Base-by-base conservation (phyloP, 345 rosid genomes). In the Carallia pectinifolia region DNA sequence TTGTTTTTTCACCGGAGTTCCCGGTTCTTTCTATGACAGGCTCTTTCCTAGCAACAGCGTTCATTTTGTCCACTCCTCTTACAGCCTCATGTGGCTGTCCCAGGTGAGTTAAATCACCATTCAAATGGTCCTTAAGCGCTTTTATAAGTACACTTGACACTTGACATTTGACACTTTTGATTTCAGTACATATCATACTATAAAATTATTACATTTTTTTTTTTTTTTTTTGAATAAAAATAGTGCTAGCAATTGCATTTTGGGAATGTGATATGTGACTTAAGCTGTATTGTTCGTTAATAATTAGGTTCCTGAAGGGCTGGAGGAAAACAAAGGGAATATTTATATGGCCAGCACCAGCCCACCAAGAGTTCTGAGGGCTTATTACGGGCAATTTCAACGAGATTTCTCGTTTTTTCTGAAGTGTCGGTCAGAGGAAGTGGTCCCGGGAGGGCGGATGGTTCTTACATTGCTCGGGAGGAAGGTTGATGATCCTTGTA, bases 11-110 rank as follows among this genome's bases (percentile, higher is more conserved):
- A 34, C 58, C 0, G 87, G 85, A 1, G 79, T 80, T 9, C 80
- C 89, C 4, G 85, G 84, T 48, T 78, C 86, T n/a, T 85, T 87
- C 82, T 82, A 81, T 7, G 71, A 71, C 53, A 74, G 87, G 78
- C 86, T 87, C 66, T 87, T 87, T 63, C 75, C 71, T 1, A 7
- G 33, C 29, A 71, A 60, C 4, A 76, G 78, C 44, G 65, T 86
- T 13, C 73, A 87, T 17, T 81, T 83, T 31, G 62, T 83, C 30
- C 86, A 85, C 67, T 85, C 85, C 19, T 80, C 86, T 10, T 84
- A 83, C 37, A 78, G 85, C 58, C 84, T 87, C 66, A 69, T 59
- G 16, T 88, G 92, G 92, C 79, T 85, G 4, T 85, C 89, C 40
- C 77, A 76, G 85, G 88, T 81, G 1, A 59, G 50, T 44, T 0